Conservation (phyloP, 2,329 filamentous ascomycete genomes). For the Fusarium torreyae region DNA sequence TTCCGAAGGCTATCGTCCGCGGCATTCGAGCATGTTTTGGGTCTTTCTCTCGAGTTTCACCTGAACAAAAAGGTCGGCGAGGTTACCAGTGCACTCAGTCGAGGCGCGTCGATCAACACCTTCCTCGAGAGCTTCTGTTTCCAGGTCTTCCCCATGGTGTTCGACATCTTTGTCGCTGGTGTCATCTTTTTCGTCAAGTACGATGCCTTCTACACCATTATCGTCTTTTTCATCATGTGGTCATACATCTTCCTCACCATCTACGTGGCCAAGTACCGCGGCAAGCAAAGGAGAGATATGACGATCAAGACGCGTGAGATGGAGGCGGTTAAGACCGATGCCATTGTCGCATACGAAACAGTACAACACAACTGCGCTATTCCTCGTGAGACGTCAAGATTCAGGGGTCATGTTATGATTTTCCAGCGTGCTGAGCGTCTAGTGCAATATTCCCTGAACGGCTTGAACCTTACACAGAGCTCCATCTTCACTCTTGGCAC, state of each 20-base stretch:
- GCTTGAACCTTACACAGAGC: conserved; percentile 74
- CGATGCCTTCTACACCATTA: conserved; percentile 64
- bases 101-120: conserved; percentile 64
- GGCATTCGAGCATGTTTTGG: conserved; percentile 64
- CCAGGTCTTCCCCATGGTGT: conserved; percentile 65
- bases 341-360: conserved; percentile 67
- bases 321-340: conserved; percentile 65
- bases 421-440: conserved; percentile 62
- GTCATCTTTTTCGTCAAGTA: conserved; percentile 62
- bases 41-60: conserved; percentile 66
- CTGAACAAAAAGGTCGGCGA: conserved; percentile 67
- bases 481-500: conserved; percentile 74
- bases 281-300: conserved; percentile 62
- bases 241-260: conserved; percentile 66
- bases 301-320: conserved; percentile 61
- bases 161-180: conserved; percentile 66
- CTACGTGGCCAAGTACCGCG: conserved; percentile 64
- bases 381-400: conserved; percentile 70
- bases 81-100: conserved; percentile 64
- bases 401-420: conserved; percentile 65
- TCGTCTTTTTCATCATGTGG: conserved; percentile 65
- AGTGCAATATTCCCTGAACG: conserved; percentile 51
- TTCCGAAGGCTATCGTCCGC: conserved; percentile 61
- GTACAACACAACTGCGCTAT: conserved; percentile 77
- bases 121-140: conserved; percentile 66